Base-by-base conservation (phyloP, 768 basidiomycete species). In the Psilocybe azurescens region DNA sequence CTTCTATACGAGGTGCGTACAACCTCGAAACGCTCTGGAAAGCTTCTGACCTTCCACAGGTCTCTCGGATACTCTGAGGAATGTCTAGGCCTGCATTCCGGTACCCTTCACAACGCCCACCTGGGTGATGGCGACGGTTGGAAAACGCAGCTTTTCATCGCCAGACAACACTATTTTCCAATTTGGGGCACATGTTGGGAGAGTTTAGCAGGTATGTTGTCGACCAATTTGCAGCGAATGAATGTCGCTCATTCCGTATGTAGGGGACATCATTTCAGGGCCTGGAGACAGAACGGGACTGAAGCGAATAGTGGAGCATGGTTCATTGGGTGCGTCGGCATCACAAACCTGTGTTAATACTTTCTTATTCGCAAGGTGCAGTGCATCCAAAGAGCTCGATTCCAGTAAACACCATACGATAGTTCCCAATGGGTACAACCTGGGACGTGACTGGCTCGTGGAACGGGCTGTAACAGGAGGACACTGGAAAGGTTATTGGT, bases 171-270 rank as follows among this genome's bases (percentile, higher is more conserved):
- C 63, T 94, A 93, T 74, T 82, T 83, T 63, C 91, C 93, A 3
- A 75, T 88, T 38, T 88, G 86, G 83, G 94, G 94, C 29, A 92
- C 92, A 0, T 95, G 94, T 73, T 93, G 94, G 90, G 93, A 95
- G 79, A 92, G 87, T 67, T 73, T 95, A 24, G 81, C 87, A 65
- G 89, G 89, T 81, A 53, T 56, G 73, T 63, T 30, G 20, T 9
- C 54, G 39, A 7, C 24, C 24, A 24, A 49, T n/a, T 29, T 29
- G 16, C 16, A 36, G 2, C 13, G 13, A 32, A 33, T 53, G 8
- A 28, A 10, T 30, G 20, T 33, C 10, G 14, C 50, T 46, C 6
- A 54, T 51, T 3, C 39, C 53, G 4, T 49, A 49, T 30, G 47
- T 69, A 83, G 93, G 93, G 94, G 93, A 2, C 89, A 95, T 60